Percentiles rank a stretch among this genome's conserved stretches.
phyloP scores from a whole-genome alignment of 2,329 filamentous ascomycete species.

The Myriosclerotinia curreyana region DNA sequence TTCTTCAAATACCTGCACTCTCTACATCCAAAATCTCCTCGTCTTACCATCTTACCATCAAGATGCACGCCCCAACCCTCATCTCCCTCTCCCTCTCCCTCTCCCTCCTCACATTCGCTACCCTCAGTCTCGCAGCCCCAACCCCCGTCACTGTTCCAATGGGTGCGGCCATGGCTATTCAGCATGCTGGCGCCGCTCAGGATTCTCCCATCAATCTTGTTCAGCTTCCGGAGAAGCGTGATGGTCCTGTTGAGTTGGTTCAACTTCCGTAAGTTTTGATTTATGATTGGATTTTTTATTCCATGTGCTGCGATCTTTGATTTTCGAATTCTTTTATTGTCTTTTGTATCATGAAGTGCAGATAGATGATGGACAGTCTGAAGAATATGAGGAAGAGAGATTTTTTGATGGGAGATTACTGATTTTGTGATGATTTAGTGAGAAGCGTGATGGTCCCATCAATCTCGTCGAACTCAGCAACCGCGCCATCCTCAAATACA shows the following conservation, averaged over 20 bases:
- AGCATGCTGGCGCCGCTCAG: not conserved
- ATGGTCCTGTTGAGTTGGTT: not conserved
- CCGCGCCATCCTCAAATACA: not conserved
- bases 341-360: no score
- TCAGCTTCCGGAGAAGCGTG: not conserved
- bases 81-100: constrained; percentile 8
- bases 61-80: constrained; percentile 4
- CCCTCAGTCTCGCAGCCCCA: constrained; percentile 5
- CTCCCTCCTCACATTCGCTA: not conserved
- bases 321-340: no score
- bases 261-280: not conserved
- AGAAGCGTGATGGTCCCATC: not conserved
- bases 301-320: no score
- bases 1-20: not conserved
- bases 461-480: not conserved
- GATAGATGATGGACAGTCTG: no score
- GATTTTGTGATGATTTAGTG: not conserved
- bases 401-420: not conserved
- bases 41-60: not conserved
- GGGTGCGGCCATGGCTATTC: not conserved
- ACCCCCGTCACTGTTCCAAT: not conserved
- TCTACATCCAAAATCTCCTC: not conserved
- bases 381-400: no score
- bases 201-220: not conserved
- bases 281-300: not conserved